phyloP scores from a whole-genome alignment of 371 early-diverging fungal species.

The Blakeslea trispora region DNA sequence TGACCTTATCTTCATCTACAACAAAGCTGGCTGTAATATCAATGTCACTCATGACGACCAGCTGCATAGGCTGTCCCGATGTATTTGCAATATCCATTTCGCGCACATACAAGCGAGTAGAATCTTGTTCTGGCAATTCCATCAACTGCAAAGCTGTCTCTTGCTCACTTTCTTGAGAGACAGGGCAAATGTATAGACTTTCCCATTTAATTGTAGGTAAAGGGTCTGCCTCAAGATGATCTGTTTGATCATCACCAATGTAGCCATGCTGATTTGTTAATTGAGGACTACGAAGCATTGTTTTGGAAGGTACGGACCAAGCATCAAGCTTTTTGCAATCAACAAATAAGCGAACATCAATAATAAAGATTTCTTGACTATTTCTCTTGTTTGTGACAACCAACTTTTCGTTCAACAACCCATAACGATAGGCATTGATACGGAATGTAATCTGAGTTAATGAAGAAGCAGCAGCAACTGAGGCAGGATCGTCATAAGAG shows the following conservation, averaged over 20 bases:
- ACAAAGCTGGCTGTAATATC: conserved; percentile 47
- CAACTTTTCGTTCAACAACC: conserved; percentile 63
- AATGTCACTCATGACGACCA: conserved; percentile 59
- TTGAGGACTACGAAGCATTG: conserved; percentile 20
- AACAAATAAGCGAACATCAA: conserved; percentile 71
- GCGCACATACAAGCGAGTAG: conserved; percentile 41
- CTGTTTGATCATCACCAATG: conserved; percentile 25
- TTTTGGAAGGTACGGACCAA: conserved; percentile 27
- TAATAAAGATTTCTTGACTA: conserved; percentile 61
- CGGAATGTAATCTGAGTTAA: conserved; percentile 62
- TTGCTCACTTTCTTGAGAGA: conserved; percentile 14
- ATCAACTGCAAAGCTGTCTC: conserved; percentile 31
- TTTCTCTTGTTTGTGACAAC: conserved; percentile 73
- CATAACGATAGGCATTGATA: conserved; percentile 59
- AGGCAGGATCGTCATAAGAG: conserved; percentile 19
- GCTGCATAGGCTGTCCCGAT: conserved; percentile 53
- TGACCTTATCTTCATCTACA: conserved; percentile 35
- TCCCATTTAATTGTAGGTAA: conserved; percentile 55
- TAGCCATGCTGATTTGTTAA: not conserved
- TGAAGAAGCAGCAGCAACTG: conserved; percentile 29
- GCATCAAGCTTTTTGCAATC: conserved; percentile 52
- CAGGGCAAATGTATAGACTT: conserved; percentile 56
- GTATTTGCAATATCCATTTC: conserved; percentile 56
- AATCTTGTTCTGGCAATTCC: conserved; percentile 34
- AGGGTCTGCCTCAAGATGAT: conserved; percentile 50